These are phyloP conservation scores for Sclerospora graminicola DNA, from an alignment of 352 stramenopile genomes.

Conservation along the genomic window DNA sequence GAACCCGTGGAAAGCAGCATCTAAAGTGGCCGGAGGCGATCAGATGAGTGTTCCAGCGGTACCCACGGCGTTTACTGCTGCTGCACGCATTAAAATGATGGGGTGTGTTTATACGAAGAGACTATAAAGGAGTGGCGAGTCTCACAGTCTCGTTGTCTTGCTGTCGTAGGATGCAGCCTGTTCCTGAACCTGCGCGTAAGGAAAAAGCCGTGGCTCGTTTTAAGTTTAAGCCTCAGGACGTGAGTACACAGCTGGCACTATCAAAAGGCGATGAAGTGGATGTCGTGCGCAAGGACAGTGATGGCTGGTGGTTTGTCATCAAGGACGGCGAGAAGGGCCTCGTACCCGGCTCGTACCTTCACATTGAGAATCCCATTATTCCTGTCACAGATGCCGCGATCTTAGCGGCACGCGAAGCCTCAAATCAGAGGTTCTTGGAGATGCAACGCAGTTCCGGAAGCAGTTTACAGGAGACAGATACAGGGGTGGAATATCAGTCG, in stretches of 20 bases:
- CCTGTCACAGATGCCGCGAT: conserved; percentile 48
- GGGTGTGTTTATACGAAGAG: conserved; percentile 19
- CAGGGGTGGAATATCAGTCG: conserved; percentile 30
- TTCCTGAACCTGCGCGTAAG: conserved; percentile 29
- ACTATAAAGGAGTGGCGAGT: neutral
- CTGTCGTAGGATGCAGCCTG: conserved; percentile 18
- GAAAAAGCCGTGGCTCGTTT: conserved; percentile 67
- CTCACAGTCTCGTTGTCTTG: neutral
- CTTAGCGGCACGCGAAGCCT: conserved; percentile 56
- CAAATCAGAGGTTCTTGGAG: conserved; percentile 64
- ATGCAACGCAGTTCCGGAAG: conserved; percentile 23
- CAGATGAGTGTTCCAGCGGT: conserved; percentile 39
- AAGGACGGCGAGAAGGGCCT: conserved; percentile 70
- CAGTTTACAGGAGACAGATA: conserved; percentile 12
- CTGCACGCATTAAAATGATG: conserved; percentile 38
- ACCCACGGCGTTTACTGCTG: conserved; percentile 53
- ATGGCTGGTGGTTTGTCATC: conserved; percentile 79
- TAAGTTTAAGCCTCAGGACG: conserved; percentile 68
- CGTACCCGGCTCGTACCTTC: conserved; percentile 66
- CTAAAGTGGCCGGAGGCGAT: conserved; percentile 24
- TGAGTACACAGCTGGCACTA: conserved; percentile 52
- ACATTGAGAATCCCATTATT: conserved; percentile 54
- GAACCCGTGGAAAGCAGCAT: conserved; percentile 45
- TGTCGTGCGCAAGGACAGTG: conserved; percentile 72
- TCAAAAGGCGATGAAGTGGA: conserved; percentile 61